These are phyloP conservation scores for Cyclaneusma minus DNA, from an alignment of 2,329 filamentous ascomycete species.

Conservation along the genomic window DNA sequence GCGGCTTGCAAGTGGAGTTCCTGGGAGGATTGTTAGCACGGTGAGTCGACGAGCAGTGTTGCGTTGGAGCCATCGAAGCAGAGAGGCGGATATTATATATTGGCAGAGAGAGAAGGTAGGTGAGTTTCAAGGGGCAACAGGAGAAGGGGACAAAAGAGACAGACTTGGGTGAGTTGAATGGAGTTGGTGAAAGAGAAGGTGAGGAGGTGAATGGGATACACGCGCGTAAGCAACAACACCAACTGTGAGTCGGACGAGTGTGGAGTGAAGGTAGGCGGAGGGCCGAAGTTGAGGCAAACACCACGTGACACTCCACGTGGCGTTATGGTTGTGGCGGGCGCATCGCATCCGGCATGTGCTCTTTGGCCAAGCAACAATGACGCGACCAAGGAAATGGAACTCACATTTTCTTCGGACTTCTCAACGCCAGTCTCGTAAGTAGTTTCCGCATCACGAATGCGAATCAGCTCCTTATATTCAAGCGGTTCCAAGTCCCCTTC, in stretches of 20 bases:
- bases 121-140: no score
- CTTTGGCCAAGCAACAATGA: conserved; percentile 31
- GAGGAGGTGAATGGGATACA: conserved; percentile 9
- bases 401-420: conserved; percentile 91
- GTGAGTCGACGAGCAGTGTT: no score
- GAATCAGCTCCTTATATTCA: conserved; percentile 64
- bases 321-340: no score
- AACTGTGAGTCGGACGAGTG: no score
- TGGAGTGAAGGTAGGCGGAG: no score
- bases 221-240: no score
- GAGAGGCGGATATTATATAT: no score
- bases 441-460: conserved; percentile 64
- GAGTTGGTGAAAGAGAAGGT: not conserved
- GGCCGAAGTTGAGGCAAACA: no score
- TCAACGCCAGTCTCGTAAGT: conserved; percentile 94
- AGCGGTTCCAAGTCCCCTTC: conserved; percentile 80
- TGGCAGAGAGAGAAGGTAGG: no score
- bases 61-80: no score
- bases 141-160: conserved; percentile 2
- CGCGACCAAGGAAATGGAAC: conserved; percentile 30
- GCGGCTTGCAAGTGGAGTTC: conserved; percentile 93
- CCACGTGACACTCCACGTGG: no score
- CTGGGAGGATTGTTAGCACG: no score
- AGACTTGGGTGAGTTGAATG: conserved; percentile 1
- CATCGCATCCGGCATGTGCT: conserved; percentile 24